These are phyloP conservation scores for Neonectria hederae DNA, from an alignment of 2,329 filamentous ascomycete genomes.

Conservation along the genomic window DNA sequence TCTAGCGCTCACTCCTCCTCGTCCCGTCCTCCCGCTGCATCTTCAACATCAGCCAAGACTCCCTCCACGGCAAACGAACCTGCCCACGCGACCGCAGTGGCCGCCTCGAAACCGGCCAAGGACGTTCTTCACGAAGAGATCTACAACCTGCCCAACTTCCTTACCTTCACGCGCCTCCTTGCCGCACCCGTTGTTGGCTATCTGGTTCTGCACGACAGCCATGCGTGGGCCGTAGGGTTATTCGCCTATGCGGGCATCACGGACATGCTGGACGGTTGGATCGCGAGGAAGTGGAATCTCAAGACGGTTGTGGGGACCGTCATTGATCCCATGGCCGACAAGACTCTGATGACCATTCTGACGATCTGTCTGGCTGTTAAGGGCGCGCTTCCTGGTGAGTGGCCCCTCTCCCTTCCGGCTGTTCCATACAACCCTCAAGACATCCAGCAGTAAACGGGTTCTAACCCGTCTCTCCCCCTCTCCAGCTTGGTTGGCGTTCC, in stretches of 20 bases:
- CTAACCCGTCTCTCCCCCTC: neutral
- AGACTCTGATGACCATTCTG: constrained; percentile 91
- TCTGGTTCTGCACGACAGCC: constrained; percentile 83
- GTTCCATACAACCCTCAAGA: neutral
- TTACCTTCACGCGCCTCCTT: constrained; percentile 86
- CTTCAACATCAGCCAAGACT: neutral
- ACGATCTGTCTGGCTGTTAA: constrained; percentile 87
- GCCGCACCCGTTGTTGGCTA: constrained; percentile 89
- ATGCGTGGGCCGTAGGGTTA: constrained; percentile 81
- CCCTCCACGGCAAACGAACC: neutral
- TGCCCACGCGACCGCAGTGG: constrained; percentile 6
- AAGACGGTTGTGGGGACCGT: constrained; percentile 95
- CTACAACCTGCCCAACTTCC: constrained; percentile 93
- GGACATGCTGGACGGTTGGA: constrained; percentile 92
- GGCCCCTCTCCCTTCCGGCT: neutral
- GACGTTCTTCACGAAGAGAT: constrained; percentile 77
- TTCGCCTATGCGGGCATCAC: constrained; percentile 93
- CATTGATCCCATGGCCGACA: constrained; percentile 97
- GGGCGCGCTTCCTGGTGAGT: constrained; percentile 79
- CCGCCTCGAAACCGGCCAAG: constrained; percentile 5
- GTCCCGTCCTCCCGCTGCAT: constrained; percentile 3
- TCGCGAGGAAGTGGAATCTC: constrained; percentile 85
- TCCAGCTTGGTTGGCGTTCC: constrained; percentile 82
- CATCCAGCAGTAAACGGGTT: neutral
- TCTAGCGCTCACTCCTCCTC: constrained; percentile 14